Percentiles rank a stretch among this genome's conserved stretches.
These are phyloP conservation scores for Thelonectria blattea DNA, from an alignment of 2,329 filamentous ascomycete species.

Conservation along the genomic window DNA sequence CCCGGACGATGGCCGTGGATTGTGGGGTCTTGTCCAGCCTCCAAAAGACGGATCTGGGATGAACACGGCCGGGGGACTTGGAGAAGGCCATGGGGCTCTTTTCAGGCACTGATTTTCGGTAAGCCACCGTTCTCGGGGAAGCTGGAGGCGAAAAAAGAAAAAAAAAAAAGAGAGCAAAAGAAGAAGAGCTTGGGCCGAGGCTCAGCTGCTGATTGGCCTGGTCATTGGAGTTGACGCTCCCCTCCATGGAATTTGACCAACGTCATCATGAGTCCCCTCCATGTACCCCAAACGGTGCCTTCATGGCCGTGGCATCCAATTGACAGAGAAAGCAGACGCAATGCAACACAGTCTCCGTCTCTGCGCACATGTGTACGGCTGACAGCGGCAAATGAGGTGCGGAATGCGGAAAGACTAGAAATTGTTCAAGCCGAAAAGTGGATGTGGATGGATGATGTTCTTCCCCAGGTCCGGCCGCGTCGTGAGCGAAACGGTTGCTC, in stretches of 20 bases:
- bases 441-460: conserved; percentile 18
- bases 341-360: neutral
- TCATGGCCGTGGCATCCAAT: conserved; percentile 5
- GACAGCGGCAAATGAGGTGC: conserved; percentile 2
- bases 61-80: neutral
- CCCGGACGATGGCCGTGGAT: conserved; percentile 35
- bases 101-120: neutral
- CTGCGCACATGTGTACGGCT: neutral
- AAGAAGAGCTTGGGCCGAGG: conserved; percentile 12
- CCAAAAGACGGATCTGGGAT: neutral
- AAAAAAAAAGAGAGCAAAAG: neutral
- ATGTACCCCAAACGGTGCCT: conserved; percentile 1
- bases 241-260: neutral
- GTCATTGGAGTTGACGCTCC: conserved; percentile 6
- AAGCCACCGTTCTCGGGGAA: neutral
- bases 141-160: neutral
- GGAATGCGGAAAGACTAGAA: conserved; percentile 6
- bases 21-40: conserved; percentile 8
- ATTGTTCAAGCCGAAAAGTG: conserved; percentile 14
- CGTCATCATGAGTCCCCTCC: conserved; percentile 17
- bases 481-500: conserved; percentile 28
- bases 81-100: neutral
- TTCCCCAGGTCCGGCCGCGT: conserved; percentile 34
- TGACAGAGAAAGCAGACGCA: neutral
- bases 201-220: conserved; percentile 12